Evolutionary conservation across 371 early-diverging fungal genomes (phyloP), one percentile per base, ranked within the genome.

Genomic region (Lichtheimia hyalospora): DNA sequence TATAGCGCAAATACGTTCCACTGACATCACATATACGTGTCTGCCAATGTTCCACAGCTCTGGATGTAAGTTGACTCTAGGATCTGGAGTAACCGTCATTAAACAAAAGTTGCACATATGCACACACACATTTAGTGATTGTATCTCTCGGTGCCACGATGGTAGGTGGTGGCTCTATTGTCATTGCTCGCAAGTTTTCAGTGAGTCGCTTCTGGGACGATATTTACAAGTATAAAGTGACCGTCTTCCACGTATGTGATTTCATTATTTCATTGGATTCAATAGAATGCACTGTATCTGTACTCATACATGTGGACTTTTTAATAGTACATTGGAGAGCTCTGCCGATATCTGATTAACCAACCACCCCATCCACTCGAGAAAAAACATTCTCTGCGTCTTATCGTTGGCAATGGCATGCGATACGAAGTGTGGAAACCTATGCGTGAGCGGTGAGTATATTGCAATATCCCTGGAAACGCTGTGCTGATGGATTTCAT

Each of bases 391-490:
- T 50, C 60, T 3, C 61, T 86, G n/a, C 74, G 85, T 1, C 55
- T 85, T 43, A 78, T 77, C 10, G 79, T 86, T 48, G 90, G 90
- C 25, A 90, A 90, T 63, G 90, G 90, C 7, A 81, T 90, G 67
- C 71, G 87, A 3, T 73, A 79, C 15, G 90, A 90, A 46, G 79
- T 88, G 7, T 90, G 89, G 89, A 65, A 59, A 16, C 63, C 61
- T 3, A 71, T 90, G 63, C 75, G 73, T 49, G 66, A 75, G 48
- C 34, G 58, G 28, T 52, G 13, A 27, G 34, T 34, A 34, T 34
- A n/a, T 34, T 2, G 12, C 16, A 3, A 14, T 0, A 52, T 52
- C 27, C n/a, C 10, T 4, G 2, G 6, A 46, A 16, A 46, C 46
- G 10, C 13, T 12, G 2, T 5, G 21, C 16, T 18, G 12, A 46